Base-by-base conservation (phyloP, 1,284 basidiomycete genomes). In the Ganoderma leucocontextum region DNA sequence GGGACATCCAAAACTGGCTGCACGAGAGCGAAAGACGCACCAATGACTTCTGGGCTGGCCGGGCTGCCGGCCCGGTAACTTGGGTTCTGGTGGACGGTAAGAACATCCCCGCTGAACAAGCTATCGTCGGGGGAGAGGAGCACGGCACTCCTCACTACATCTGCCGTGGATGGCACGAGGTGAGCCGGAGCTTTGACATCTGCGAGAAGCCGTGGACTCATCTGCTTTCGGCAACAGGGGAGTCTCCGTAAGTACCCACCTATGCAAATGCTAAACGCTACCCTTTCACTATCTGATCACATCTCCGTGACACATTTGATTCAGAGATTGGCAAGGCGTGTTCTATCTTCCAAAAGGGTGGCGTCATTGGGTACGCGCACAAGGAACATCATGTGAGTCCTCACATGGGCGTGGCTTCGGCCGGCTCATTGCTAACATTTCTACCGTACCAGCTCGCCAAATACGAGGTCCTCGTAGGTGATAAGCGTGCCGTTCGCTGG, bases 381-480 rank as follows among this genome's bases (percentile, higher is more conserved):
- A 81, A 88, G 4, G 89, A 90, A 74, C 80, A 87, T 61, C 83
- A 89, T 19, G 91, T 90, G 78, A 53, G 84, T 78, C 12, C 65
- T 15, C 57, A 13, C 33, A 35, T 41, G 36, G 47, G 44, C 57
- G 29, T 13, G 17, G 13, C 68, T 59, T 36, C 19, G 57, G 36
- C n/a, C 36, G 42, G 36, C 39, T 41, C 60, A 10, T 36, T 63
- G 8, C 57, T 64, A 17, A 66, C 22, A 59, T 33, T 17, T 17
- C 12, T 63, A 19, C 60, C 57, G 41, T 33, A 22, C 22, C 65
- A 92, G 91, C 62, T 88, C 59, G 83, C 83, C 35, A 83, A 81
- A 57, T 92, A 87, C 73, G 91, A 92, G 74, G 84, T 93, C 55
- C 87, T 93, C 38, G 79, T 92, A n/a, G 92, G 89, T 4, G 82